Evolutionary conservation across 169 alveolate species (phyloP), one percentile per base, ranked within the genome.

Genomic region (Cryptosporidium xiaoi): DNA sequence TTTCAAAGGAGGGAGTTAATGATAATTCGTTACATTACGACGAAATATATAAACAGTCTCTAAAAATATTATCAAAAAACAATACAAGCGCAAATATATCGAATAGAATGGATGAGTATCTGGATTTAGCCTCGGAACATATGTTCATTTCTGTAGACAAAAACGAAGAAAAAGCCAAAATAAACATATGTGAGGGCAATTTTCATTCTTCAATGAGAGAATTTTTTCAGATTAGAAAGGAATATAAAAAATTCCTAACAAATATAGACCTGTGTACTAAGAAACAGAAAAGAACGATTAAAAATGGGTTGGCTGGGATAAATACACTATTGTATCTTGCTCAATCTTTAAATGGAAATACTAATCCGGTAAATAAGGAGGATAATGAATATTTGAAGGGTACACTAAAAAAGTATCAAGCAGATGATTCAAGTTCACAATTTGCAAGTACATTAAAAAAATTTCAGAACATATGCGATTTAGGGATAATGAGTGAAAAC

Each of bases 41-140:
- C 31, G 83, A 69, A 34, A 53, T 69, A 69, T 69, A 50, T 48
- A 55, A 53, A 13, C 31, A 12, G n/a, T 69, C 68, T 69, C 50
- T 69, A 10, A 34, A 69, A n/a, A 29, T 53, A n/a, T 69, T 66
- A 16, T 6, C 40, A 3, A 53, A 53, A 27, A 33, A 55, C 20
- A 53, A 56, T 24, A 60, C 40, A 13, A 18, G 12, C 4, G 24
- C 31, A 53, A 66, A 69, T 34, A 69, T 69, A 3, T 51, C 24
- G 6, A 2, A 56, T 5, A 69, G 51, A 53, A 51, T 69, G 20
- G 33, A 53, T 15, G 67, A 69, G 51, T 69, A 69, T 69, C 5
- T n/a, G 51, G 51, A 27, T 2, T 34, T 69, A 16, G 83, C 83
- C 12, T 7, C 4, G 16, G 58, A 69, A 33, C 36, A 69, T 33